Base-by-base conservation (phyloP, 2,329 filamentous ascomycete species). In the Calonectria multiphialidica region DNA sequence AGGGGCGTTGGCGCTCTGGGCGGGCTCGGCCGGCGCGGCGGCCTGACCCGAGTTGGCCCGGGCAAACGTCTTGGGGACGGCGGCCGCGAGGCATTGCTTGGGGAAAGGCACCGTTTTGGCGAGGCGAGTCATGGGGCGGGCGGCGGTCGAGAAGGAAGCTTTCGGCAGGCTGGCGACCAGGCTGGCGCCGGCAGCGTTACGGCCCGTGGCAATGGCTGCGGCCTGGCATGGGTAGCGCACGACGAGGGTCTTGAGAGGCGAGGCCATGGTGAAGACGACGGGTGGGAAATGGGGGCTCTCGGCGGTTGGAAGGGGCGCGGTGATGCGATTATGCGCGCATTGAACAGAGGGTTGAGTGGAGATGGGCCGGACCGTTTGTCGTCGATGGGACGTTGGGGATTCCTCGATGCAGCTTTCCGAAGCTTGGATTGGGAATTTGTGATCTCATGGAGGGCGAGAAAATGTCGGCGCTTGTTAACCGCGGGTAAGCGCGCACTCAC, bases 241-340 rank as follows among this genome's bases (percentile, higher is more conserved):
- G 73, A 81, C 82, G 55, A 82, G 74, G 16, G 80, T 76, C 77
- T 82, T 83, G 35, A 83, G 68, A 47, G 81, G 70, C 25, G 79
- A 80, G 33, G 81, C 77, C 81, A 83, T 83, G 37, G 21, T 55
- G 33, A 28, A 42, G 45, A 28, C 37, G 33, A 28, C 16, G 30
- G 42, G 18, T 42, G 66, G 28, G 30, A 18, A 35, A 44, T 30
- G 33, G 5, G 28, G 40, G 23, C 25, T 12, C 25, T 49, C 35
- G 63, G 65, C 33, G 57, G 25, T 65, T 25, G 61, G 69, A 59
- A 47, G 49, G 40, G 62, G 47, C 44, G 42, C 25, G 30, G 37
- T 37, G 45, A 65, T 21, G 50, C 21, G 18, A 25, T 49, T 47
- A 68, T n/a, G 63, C 59, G 53, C 49, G 65, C 57, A 67, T 66